A percentile compares a stretch with the other conserved stretches of the same genome.
These are phyloP conservation scores for Debaryomyces subglobosus DNA, from an alignment of 1,139 yeast species.

Conservation along the genomic window DNA sequence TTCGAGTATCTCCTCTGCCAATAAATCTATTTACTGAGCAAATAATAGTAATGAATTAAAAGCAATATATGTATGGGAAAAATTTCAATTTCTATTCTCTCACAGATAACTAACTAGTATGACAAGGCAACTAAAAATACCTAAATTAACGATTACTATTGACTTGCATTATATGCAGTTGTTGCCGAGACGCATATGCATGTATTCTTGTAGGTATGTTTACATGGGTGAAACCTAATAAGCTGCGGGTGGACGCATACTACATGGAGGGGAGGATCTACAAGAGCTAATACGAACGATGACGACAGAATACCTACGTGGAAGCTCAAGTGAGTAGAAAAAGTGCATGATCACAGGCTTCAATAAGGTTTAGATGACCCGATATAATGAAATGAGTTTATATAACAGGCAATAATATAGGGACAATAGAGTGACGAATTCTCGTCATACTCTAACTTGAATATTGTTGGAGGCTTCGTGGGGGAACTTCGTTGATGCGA, in stretches of 20 bases:
- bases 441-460: background rate
- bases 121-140: conserved; percentile 3
- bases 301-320: background rate
- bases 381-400: no score
- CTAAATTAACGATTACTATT: conserved; percentile 3
- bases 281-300: background rate
- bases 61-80: background rate
- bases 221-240: background rate
- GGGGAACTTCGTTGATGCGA: background rate
- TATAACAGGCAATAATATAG: no score
- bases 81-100: background rate
- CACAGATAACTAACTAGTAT: conserved; percentile 3
- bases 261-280: background rate
- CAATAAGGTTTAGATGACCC: background rate
- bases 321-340: no score
- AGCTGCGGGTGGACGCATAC: background rate
- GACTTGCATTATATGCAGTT: conserved; percentile 1
- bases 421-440: no score
- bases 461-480: background rate
- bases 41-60: background rate
- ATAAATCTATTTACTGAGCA: background rate
- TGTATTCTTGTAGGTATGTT: background rate
- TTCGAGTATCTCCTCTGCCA: background rate
- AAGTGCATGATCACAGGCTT: background rate
- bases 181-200: conserved; percentile 1